Evolutionary conservation across 768 basidiomycete genomes (phyloP).

Genomic region (Roridomyces roridus): DNA sequence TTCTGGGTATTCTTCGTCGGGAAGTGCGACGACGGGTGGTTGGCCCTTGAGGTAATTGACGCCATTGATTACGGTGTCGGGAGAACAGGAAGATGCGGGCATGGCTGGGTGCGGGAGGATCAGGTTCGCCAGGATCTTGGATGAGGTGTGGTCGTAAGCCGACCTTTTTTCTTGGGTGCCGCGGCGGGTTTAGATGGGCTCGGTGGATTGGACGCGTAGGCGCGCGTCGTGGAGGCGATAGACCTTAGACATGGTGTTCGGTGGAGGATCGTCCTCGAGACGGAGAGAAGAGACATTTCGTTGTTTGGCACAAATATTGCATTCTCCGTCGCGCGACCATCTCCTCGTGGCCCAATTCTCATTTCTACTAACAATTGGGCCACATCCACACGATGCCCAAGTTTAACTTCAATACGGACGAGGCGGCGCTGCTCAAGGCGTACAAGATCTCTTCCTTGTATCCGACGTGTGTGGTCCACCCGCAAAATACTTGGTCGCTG

Average conservation of each 20-base stretch:
- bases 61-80: conserved; percentile 81
- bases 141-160: background rate
- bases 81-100: conserved; percentile 66
- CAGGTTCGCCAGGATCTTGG: background rate
- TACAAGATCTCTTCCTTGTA: conserved; percentile 82
- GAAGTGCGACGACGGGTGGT: conserved; percentile 71
- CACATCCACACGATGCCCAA: conserved; percentile 53
- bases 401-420: conserved; percentile 76
- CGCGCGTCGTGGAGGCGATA: conserved; percentile 3
- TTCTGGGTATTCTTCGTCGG: conserved; percentile 85
- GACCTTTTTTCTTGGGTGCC: conserved; percentile 8
- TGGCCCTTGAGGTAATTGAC: conserved; percentile 86
- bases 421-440: conserved; percentile 82
- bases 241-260: conserved; percentile 4
- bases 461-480: conserved; percentile 58
- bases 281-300: conserved; percentile 10
- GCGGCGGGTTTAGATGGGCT: background rate
- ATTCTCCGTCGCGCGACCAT: too few species aligned
- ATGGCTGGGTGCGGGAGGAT: conserved; percentile 22
- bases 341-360: too few species aligned
- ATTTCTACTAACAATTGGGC: too few species aligned
- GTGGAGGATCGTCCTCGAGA: conserved; percentile 5
- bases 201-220: conserved; percentile 12
- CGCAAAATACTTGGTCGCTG: background rate
- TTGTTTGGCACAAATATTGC: too few species aligned